Base-by-base conservation (phyloP, 148 eudicot genomes). In the Cornus kousa region DNA sequence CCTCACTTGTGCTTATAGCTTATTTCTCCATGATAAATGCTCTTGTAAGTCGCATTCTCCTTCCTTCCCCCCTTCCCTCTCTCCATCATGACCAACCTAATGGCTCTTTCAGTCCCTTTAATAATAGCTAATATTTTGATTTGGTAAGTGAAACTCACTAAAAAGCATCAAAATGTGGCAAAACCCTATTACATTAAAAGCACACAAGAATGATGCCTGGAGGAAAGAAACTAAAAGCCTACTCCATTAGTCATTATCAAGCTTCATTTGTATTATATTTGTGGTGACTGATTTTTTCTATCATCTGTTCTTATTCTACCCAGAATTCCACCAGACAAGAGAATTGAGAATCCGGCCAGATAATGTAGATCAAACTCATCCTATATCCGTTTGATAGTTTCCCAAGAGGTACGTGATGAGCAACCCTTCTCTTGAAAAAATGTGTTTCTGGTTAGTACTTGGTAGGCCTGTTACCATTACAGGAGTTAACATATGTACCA, bases 321-420 rank as follows among this genome's bases (percentile, higher is more conserved):
- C 88, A 95, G 99, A 86, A 87, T 87, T 74, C 84, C 99, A 31
- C 81, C 92, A 59, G 83, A 67, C 43, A n/a, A n/a, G 83, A 92
- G 83, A 83, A 88, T 82, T 80, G 96, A 83, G 37, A 87, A 86
- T 62, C 82, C 67, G 50, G 28, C 28, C 28, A 1, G 91, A 90
- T 75, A 89, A 84, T 60, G 74, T 59, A 76, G 90, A 90, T 71
- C 86, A 86, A 68, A 77, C 77, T 39, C 83, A 89, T 76, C 99
- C 99, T 73, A 91, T 91, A 37, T 93, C 85, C 86, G 93, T 95
- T 82, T 93, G 91, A 85, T 97, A 95, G 69, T 90, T 93, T 81
- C 99, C 99, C 97, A 91, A 87, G 89, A 76, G 68, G 92, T 93
- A 79, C 93, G 97, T 72, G 93, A 89, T 80, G 97, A 94, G 71